A percentile compares a stretch with the other conserved stretches of the same genome.
Conservation (phyloP, 2,329 filamentous ascomycete species). For the Xylariaceae sp. region DNA sequence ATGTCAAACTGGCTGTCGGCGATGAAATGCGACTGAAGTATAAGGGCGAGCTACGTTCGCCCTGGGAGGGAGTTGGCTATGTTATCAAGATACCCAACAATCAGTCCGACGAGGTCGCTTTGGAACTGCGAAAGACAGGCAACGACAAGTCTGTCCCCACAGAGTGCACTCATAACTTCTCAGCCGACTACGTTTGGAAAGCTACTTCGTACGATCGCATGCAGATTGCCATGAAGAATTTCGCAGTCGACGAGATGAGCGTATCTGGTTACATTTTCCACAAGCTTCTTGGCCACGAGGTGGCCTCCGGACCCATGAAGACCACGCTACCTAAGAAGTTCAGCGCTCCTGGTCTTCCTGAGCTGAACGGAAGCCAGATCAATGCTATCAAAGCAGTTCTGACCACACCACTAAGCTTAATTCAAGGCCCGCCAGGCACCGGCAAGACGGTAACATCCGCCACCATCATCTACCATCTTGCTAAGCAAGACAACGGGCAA, state of each 20-base stretch:
- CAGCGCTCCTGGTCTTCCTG: slow-evolving; percentile 87
- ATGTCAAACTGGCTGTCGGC: slow-evolving; percentile 95
- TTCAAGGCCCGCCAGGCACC: slow-evolving; percentile 93
- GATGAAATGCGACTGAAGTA: slow-evolving; percentile 98
- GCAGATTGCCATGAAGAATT: slow-evolving; percentile 99
- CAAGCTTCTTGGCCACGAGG: slow-evolving; percentile 90
- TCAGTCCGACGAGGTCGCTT: slow-evolving; percentile 93
- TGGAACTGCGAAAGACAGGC: slow-evolving; percentile 88
- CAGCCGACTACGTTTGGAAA: slow-evolving; percentile 98
- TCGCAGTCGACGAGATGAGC: slow-evolving; percentile 95
- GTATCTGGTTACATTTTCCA: slow-evolving; percentile 99
- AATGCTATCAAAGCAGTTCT: slow-evolving; percentile 94
- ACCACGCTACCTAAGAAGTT: slow-evolving; percentile 95
- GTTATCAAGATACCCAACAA: slow-evolving; percentile 99
- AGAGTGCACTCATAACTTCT: slow-evolving; percentile 96
- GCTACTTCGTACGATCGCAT: slow-evolving; percentile 98
- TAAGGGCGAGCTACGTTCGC: slow-evolving; percentile 83
- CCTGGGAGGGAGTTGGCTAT: slow-evolving; percentile 97
- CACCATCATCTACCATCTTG: slow-evolving; percentile 96
- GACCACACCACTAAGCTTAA: slow-evolving; percentile 88
- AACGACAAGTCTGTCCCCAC: slow-evolving; percentile 96
- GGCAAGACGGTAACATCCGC: slow-evolving; percentile 98
- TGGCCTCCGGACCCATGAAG: slow-evolving; percentile 92
- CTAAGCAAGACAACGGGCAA: slow-evolving; percentile 90
- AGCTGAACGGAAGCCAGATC: slow-evolving; percentile 93